These are phyloP conservation scores for Purshia tridentata DNA, from an alignment of 306 rosid genomes.

Conservation along the genomic window DNA sequence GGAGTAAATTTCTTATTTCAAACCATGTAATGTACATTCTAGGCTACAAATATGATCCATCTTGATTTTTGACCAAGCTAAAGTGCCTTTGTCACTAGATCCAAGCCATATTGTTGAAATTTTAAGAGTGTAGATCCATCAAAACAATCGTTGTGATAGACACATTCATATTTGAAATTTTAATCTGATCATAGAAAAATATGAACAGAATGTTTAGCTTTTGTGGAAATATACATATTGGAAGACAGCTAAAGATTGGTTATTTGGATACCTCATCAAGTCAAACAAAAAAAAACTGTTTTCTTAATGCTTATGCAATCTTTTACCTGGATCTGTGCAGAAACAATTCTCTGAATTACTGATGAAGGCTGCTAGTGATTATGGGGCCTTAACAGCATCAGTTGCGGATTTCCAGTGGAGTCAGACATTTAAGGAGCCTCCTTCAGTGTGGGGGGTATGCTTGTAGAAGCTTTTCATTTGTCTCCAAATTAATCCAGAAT, in stretches of 20 bases:
- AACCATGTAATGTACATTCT: not conserved
- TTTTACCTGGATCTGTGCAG: constrained; percentile 51
- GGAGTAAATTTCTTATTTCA: not conserved
- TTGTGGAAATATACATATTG: not conserved
- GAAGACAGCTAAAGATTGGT: not conserved
- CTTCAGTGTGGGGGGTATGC: constrained; percentile 97
- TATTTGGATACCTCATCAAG: not conserved
- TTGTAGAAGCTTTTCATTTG: constrained; percentile 28
- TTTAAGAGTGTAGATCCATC: not conserved
- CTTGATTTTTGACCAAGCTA: not conserved
- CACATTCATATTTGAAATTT: not conserved
- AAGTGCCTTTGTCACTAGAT: constrained; percentile 7
- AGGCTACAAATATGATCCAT: not conserved
- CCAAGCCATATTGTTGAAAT: not conserved
- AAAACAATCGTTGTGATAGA: not conserved
- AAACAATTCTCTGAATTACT: constrained; percentile 91
- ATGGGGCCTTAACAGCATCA: constrained; percentile 92
- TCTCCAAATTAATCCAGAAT: not conserved
- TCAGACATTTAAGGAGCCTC: constrained; percentile 93
- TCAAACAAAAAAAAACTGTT: not conserved
- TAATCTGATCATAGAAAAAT: not conserved
- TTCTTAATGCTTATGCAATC: constrained; percentile 28
- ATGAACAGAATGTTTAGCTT: not conserved
- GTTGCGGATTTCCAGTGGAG: constrained; percentile 98
- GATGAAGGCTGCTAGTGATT: constrained; percentile 98